Base-by-base conservation (phyloP, 495 filamentous ascomycete genomes). In the Lineolata rhizophorae region DNA sequence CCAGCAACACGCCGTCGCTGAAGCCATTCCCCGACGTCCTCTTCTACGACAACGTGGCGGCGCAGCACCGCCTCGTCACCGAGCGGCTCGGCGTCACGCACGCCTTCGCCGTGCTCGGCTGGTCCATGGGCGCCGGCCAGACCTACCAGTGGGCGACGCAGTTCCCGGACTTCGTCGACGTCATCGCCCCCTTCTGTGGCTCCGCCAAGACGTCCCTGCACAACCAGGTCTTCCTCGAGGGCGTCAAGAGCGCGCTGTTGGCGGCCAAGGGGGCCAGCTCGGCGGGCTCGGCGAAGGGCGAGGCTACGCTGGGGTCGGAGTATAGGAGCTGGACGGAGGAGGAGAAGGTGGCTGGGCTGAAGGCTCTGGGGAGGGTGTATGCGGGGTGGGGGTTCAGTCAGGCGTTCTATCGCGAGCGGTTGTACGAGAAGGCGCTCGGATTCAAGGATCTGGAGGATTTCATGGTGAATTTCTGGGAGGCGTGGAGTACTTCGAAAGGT, bases 301-400 rank as follows among this genome's bases (percentile, higher is more conserved):
- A 20, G 49, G 55, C 30, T 44, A 52, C 29, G 44, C 45, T 20
- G 41, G 48, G 5, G 24, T 54, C 39, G 38, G 47, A 56, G 4
- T 54, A 61, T 32, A 54, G 60, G 4, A 39, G 40, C 3, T 77
- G 72, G 71, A 61, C 53, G 18, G 50, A 47, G 1, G 50, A 62
- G 34, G 67, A 76, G 40, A 64, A 50, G 18, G 50, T 58, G n/a
- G 52, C 64, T 27, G 75, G 73, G 0, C 45, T 81, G 34, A 76
- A 70, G 45, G 72, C 73, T 5, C 60, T 79, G 44, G 73, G 69
- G 0, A 58, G 74, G 27, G 73, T 64, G 0, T 81, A 81, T 58
- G 72, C 75, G 20, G 73, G 72, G 8, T 81, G 75, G 75, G 74
- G 74, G 2, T 71, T 79, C 45, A 72, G 65, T 34, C 71, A 77